These are phyloP conservation scores for Diversispora eburnea DNA, from an alignment of 192 early-diverging fungal species.

Conservation along the genomic window DNA sequence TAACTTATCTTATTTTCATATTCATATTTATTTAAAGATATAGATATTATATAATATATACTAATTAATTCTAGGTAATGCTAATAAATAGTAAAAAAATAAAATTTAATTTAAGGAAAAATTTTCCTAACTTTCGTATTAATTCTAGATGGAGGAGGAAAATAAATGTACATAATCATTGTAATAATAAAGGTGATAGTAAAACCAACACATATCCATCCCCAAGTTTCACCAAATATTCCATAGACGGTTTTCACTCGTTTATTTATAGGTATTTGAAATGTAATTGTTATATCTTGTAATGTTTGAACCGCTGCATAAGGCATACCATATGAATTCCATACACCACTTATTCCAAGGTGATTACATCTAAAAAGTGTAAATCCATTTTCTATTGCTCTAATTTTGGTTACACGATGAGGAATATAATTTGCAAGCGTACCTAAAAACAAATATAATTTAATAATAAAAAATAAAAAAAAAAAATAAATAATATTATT, in stretches of 20 bases:
- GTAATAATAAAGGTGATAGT: neutral
- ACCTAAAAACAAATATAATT: neutral
- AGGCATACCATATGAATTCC: slow-evolving; percentile 26
- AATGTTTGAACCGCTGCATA: slow-evolving; percentile 43
- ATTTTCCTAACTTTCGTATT: too few species aligned
- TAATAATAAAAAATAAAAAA: neutral
- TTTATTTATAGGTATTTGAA: slow-evolving; percentile 32
- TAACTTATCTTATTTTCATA: too few species aligned
- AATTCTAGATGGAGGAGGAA: too few species aligned
- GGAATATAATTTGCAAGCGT: slow-evolving; percentile 14
- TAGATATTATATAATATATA: too few species aligned
- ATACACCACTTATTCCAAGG: slow-evolving; percentile 39
- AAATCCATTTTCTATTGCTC: slow-evolving; percentile 46
- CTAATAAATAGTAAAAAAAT: too few species aligned
- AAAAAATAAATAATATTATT: neutral
- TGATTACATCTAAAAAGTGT: slow-evolving; percentile 42
- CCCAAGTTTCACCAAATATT: neutral
- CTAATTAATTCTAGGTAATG: too few species aligned
- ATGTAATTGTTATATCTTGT: slow-evolving; percentile 20
- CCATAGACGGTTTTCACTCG: neutral
- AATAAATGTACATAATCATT: neutral
- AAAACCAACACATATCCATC: neutral
- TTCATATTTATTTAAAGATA: too few species aligned
- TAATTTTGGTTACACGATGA: slow-evolving; percentile 33
- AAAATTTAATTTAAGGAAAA: too few species aligned